A percentile compares a stretch with the other conserved stretches of the same genome.
Evolutionary conservation across 73 alveolate species (phyloP).

Genomic region (Paramecium caudatum): DNA sequence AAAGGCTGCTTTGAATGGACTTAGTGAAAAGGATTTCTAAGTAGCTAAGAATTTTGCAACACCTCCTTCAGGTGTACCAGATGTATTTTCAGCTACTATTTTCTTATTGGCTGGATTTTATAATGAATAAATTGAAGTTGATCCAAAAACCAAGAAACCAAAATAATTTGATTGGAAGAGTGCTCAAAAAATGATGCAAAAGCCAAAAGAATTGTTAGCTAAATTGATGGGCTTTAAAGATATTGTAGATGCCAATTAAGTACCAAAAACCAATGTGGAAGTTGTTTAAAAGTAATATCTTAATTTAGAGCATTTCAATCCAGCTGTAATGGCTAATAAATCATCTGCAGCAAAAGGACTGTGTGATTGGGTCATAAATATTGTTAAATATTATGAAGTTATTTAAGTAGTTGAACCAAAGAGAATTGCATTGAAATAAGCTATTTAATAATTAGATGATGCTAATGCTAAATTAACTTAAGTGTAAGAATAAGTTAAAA

Average conservation of each 20-base stretch:
- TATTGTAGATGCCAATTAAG: conserved; percentile 84
- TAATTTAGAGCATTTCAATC: conserved; percentile 85
- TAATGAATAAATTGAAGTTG: conserved; percentile 65
- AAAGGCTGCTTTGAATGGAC: conserved; percentile 93
- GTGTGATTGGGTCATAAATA: conserved; percentile 96
- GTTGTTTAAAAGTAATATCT: conserved; percentile 83
- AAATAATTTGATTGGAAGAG: conserved; percentile 89
- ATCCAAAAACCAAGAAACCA: conserved; percentile 76
- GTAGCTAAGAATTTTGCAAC: conserved; percentile 91
- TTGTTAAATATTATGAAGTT: conserved; percentile 97
- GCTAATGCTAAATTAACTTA: conserved; percentile 97
- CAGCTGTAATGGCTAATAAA: conserved; percentile 83
- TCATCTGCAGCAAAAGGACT: conserved; percentile 93
- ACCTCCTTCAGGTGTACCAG: conserved; percentile 91
- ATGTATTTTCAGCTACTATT: conserved; percentile 77
- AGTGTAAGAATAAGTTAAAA: conserved; percentile 94
- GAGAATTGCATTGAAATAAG: conserved; percentile 96
- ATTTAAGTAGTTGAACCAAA: conserved; percentile 99
- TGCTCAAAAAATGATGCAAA: conserved; percentile 85
- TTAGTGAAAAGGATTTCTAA: conserved; percentile 94
- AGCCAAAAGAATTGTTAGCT: conserved; percentile 84
- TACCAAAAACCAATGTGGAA: conserved; percentile 86
- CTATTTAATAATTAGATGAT: conserved; percentile 91
- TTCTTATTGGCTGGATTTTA: conserved; percentile 78
- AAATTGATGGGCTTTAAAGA: conserved; percentile 84